phyloP scores from a whole-genome alignment of 768 basidiomycete species.

The Pleurotus pulmonarius region DNA sequence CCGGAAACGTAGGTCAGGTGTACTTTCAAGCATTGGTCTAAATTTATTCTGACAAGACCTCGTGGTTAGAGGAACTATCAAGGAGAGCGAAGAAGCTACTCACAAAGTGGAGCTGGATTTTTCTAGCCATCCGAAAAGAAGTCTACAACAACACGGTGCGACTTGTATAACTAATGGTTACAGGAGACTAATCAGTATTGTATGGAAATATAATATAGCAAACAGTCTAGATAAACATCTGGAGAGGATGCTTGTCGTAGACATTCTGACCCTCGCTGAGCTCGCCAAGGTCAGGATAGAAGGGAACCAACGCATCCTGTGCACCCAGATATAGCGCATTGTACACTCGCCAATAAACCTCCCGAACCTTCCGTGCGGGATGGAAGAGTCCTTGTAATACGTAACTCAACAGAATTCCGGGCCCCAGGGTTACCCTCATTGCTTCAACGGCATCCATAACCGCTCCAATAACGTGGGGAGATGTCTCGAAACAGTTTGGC shows the following conservation, averaged over 20 bases:
- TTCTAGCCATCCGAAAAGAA: too few relatives aligned
- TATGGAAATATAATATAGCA: neutral
- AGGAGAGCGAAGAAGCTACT: too few relatives aligned
- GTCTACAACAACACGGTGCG: too few relatives aligned
- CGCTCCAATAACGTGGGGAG: conserved; percentile 95
- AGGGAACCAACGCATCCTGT: conserved; percentile 88
- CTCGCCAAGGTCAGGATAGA: conserved; percentile 89
- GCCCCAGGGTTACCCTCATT: conserved; percentile 94
- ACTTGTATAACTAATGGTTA: too few relatives aligned
- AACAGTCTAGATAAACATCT: conserved; percentile 64
- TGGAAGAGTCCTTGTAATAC: conserved; percentile 95
- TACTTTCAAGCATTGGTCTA: too few relatives aligned
- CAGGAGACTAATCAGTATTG: neutral
- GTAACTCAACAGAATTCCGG: conserved; percentile 89
- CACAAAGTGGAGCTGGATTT: too few relatives aligned
- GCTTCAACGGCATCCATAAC: conserved; percentile 98
- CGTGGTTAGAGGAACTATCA: too few relatives aligned
- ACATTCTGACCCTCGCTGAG: conserved; percentile 88
- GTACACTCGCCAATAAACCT: conserved; percentile 97
- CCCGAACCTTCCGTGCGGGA: conserved; percentile 93
- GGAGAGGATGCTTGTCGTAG: conserved; percentile 81
- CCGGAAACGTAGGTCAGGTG: too few relatives aligned
- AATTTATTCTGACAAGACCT: too few relatives aligned
- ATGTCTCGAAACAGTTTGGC: conserved; percentile 99
- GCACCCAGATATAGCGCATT: conserved; percentile 93